Evolutionary conservation across 2,329 filamentous ascomycete genomes (phyloP), one percentile per base, ranked within the genome.

Genomic region (Aspergillus terreus): DNA sequence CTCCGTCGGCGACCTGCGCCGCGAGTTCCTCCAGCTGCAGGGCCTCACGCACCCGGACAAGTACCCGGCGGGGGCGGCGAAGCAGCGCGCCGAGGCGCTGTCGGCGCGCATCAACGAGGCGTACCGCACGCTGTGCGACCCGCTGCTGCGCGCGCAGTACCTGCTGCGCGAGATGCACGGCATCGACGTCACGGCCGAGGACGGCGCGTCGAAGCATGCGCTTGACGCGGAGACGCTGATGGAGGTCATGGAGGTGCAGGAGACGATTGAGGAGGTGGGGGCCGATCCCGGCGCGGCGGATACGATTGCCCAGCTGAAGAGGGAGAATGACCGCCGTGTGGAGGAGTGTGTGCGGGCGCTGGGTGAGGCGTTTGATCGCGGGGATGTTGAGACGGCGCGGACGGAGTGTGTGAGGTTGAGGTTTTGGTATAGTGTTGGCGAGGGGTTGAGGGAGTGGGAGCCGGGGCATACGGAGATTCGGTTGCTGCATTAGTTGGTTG

Each of bases 381-480:
- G 86, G 45, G 82, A 92, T 65, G 66, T 88, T 36, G 79, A 84
- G 38, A 72, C 56, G 7, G 92, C 91, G 14, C 84, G 81, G 72
- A 71, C 67, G 54, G 90, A 95, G 79, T 85, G 86, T 43, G 84
- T 96, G 1, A 78, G 82, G 69, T 72, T 96, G 74, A 78, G 90
- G 69, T 97, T 96, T 76, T 96, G 92, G 92, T 81, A 87, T 50
- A 96, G 92, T 71, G 86, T 97, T 55, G 81, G 84, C 56, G 87
- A 95, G 70, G 88, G 85, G 44, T 75, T 96, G 64, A 78, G 87
- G 66, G 82, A 85, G 56, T 96, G 92, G 92, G 90, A 96, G 77
- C 83, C 78, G 63, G 92, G 90, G 4, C 86, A 83, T 74, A 68
- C 63, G 32, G 66, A 78, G 57, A 77, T 83, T 51, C 72, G 79